Percentiles rank a stretch among this genome's conserved stretches.
Conservation (phyloP, 352 stramenopile genomes). For the Globisporangium megalacanthum region DNA sequence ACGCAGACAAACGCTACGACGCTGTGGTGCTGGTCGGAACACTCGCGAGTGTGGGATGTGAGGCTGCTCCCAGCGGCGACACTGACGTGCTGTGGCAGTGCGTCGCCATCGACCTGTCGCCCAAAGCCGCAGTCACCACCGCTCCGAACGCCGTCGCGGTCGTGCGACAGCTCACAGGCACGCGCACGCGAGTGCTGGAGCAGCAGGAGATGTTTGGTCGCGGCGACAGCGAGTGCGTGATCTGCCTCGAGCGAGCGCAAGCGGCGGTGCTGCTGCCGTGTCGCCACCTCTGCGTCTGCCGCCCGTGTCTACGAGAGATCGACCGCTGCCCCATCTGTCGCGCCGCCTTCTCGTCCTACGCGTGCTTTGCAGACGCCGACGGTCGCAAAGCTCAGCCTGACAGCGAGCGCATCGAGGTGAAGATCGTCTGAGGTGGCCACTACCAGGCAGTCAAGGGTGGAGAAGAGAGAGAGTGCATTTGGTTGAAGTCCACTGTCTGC, state of each 20-base stretch:
- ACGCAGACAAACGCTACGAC: constrained; percentile 17
- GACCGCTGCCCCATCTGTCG: constrained; percentile 70
- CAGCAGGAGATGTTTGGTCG: constrained; percentile 57
- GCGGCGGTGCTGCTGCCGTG: constrained; percentile 51
- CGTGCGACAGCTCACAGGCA: constrained; percentile 49
- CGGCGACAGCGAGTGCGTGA: constrained; percentile 48
- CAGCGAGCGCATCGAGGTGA: constrained; percentile 1
- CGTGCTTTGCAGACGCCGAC: constrained; percentile 22
- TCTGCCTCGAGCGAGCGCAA: constrained; percentile 48
- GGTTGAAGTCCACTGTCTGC: too few relatives aligned
- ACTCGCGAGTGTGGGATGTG: constrained; percentile 6
- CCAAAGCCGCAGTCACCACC: constrained; percentile 29
- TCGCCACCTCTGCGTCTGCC: constrained; percentile 62
- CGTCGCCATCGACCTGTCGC: constrained; percentile 52
- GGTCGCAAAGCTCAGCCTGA: too few relatives aligned
- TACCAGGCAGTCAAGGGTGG: too few relatives aligned
- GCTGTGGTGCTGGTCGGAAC: constrained; percentile 26
- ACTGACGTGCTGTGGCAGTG: constrained; percentile 35
- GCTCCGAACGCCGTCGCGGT: constrained; percentile 22
- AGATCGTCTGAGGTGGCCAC: constrained; percentile 8
- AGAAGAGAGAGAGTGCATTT: too few relatives aligned
- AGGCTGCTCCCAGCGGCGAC: too few relatives aligned
- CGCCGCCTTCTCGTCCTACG: constrained; percentile 50
- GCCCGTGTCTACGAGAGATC: constrained; percentile 59
- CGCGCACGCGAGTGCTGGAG: constrained; percentile 24